Base-by-base conservation (phyloP, 768 basidiomycete genomes). In the Boletus sp. region DNA sequence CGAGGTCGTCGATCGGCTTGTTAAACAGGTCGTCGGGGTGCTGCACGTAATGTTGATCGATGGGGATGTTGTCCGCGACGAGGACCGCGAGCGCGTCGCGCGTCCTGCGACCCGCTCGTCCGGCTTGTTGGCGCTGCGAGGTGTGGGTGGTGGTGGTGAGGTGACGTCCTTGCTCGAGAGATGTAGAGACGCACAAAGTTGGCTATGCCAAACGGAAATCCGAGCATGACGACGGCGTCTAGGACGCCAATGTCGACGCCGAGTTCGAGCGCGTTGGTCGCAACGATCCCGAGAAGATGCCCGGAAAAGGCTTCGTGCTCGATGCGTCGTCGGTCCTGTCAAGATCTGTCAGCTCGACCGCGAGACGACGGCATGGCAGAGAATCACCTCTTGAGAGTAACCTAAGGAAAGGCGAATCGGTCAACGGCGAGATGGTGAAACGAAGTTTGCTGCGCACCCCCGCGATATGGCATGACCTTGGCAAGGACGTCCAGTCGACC, bases 241-340 rank as follows among this genome's bases (percentile, higher is more conserved):
- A 94, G 71, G n/a, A 80, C 83, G 15, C 91, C 92, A 36, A 94
- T 94, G 64, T 94, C 92, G n/a, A 94, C 87, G 14, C 92, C 92
- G 7, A 95, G 82, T 70, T 96, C 94, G 12, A 95, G 79, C 0
- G 93, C 93, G 64, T 93, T 95, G 0, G 93, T 96, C 0, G 92
- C 90, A 35, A 96, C 80, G 45, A 95, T 88, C 12, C 94, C 93
- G 0, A 96, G 81, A 10, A 95, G 76, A 59, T 83, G 79, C 3
- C 92, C 92, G 1, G 86, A 84, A 66, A 96, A 96, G 5, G 94
- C 93, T 64, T 94, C 89, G 45, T 82, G 77, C 70, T 96, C 93
- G 49, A 95, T 94, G 58, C 76, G 79, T 28, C 93, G 83, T 29
- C 93, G 85, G 65, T 94, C 93, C 86, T 91, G 24, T 1, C 37